Conservation (phyloP, 2,329 filamentous ascomycete species). For the Microsporum audouinii region DNA sequence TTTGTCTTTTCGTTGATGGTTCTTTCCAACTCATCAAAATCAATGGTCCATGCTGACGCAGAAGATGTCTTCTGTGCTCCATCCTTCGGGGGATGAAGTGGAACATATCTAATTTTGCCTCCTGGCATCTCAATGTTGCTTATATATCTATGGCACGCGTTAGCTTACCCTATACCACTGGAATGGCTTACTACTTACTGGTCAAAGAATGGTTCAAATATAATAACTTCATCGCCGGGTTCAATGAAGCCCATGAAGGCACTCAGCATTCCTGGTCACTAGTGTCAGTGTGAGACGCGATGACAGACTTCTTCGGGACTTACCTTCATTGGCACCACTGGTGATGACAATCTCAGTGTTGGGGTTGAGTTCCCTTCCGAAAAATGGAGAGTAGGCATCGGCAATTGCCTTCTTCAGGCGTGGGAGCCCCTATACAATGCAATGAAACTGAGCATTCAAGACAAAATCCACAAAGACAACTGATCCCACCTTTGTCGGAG, state of each 20-base stretch:
- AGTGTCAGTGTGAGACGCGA: not conserved
- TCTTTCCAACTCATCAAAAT: constrained; percentile 69
- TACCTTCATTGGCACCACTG: constrained; percentile 49
- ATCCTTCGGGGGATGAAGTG: constrained; percentile 75
- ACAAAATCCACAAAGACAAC: not conserved
- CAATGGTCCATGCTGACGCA: constrained; percentile 75
- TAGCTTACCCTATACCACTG: not conserved
- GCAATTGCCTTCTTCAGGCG: constrained; percentile 86
- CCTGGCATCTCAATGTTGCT: constrained; percentile 98
- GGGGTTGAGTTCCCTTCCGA: constrained; percentile 69
- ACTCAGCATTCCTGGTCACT: constrained; percentile 63
- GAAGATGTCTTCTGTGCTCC: constrained; percentile 71
- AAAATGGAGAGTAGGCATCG: constrained; percentile 81
- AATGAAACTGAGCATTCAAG: not conserved
- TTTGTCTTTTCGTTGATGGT: constrained; percentile 79
- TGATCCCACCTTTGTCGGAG: constrained; percentile 60
- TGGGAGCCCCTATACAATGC: constrained; percentile 54
- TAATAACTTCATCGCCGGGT: constrained; percentile 85
- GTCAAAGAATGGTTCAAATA: constrained; percentile 98
- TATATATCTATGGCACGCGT: constrained; percentile 54
- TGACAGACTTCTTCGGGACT: not conserved
- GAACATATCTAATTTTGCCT: constrained; percentile 87
- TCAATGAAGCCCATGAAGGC: constrained; percentile 98
- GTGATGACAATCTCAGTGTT: constrained; percentile 93
- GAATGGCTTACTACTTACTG: constrained; percentile 48